Evolutionary conservation across 768 basidiomycete species (phyloP), one percentile per base, ranked within the genome.

Genomic region (Kwoniella sp.): DNA sequence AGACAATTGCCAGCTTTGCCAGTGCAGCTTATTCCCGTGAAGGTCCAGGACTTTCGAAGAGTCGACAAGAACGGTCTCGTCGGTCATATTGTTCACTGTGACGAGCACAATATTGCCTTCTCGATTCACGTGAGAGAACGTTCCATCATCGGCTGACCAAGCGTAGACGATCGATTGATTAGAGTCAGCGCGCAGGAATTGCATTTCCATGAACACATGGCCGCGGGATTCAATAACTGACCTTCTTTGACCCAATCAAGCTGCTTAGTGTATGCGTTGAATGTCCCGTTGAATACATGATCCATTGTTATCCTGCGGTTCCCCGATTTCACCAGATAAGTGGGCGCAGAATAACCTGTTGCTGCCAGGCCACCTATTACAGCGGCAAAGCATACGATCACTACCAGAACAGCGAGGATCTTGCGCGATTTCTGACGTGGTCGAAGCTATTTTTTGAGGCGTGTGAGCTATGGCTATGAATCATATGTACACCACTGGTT

Each of bases 161-260:
- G 9, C 22, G 30, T 17, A 19, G 49, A n/a, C 33, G 36, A 25
- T 22, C n/a, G 6, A n/a, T n/a, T n/a, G n/a, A n/a, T n/a, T n/a
- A n/a, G n/a, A n/a, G n/a, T n/a, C n/a, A n/a, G n/a, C n/a, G n/a
- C n/a, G n/a, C n/a, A n/a, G n/a, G n/a, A n/a, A n/a, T n/a, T n/a
- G n/a, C n/a, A n/a, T n/a, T n/a, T n/a, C n/a, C n/a, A n/a, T n/a
- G n/a, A n/a, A n/a, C n/a, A n/a, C n/a, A n/a, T n/a, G n/a, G n/a
- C n/a, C n/a, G n/a, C n/a, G n/a, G n/a, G n/a, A n/a, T n/a, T n/a
- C n/a, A n/a, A n/a, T n/a, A n/a, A 71, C 85, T 44, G 66, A 92
- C 94, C 95, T 85, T 96, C 93, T 9, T 89, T 86, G 27, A 98
- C 88, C 96, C 96, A 99, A 48, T 87, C 83, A 33, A 99, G 77